Base-by-base conservation (phyloP, 1,284 basidiomycete species). In the Rhodotorula sp. region DNA sequence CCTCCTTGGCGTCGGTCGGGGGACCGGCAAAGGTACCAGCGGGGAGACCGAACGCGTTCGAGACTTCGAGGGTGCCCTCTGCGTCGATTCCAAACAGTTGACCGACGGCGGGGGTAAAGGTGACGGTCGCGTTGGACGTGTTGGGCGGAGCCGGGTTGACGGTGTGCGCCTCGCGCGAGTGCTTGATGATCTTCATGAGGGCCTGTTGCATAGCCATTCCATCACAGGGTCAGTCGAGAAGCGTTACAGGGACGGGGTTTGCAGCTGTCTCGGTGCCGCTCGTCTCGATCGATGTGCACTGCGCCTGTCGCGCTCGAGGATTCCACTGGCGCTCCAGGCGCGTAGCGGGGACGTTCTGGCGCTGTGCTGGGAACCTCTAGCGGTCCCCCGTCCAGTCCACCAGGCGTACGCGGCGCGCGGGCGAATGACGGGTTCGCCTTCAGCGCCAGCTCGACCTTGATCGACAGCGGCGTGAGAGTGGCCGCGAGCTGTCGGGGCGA, bases 41-140 rank as follows among this genome's bases (percentile, higher is more conserved):
- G 44, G 91, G 94, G 78, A 98, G 84, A 42, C 93, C 87, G 81
- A 97, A 97, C 62, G 88, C 89, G 84, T 98, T 96, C 75, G 91
- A 91, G 60, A 98, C 87, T 83, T 96, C 93, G 73, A 98, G 86
- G 55, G 87, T 86, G 18, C 93, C 93, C 80, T 96, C 90, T 46
- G 97, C 84, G 82, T 97, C 95, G 72, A 99, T 86, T 58, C 94
- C 94, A 71, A 96, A 85, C 55, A 97, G 83, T 67, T 95, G 85
- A 69, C 94, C 94, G 78, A 92, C 87, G 26, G 76, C 87, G 86
- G 48, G 87, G 81, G 49, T 86, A 84, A 55, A 86, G 83, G 37
- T 87, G 84, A 78, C 91, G 89, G 68, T 87, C 84, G 71, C 88
- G 85, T 79, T 93, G 89, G 73, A 37, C 78, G 80, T 65, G 76